Evolutionary conservation across 2,329 filamentous ascomycete genomes (phyloP).

Genomic region (Paraphaeosphaeria sporulosa): DNA sequence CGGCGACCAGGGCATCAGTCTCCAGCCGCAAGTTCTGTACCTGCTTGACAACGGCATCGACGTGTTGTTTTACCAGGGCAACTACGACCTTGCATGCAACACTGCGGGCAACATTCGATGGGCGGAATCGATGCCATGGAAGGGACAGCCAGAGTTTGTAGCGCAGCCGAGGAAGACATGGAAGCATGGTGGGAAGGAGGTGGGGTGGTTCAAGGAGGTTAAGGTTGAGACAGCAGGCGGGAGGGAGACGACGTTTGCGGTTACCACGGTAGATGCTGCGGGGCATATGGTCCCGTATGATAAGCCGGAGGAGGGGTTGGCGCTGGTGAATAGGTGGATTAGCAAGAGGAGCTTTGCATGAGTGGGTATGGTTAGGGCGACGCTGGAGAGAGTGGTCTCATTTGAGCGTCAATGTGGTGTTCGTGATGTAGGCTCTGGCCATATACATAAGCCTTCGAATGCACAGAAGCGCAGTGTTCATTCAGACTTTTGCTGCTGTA

Average conservation of each 20-base stretch:
- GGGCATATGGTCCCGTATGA: slow-evolving; percentile 53
- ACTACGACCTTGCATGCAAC: slow-evolving; percentile 52
- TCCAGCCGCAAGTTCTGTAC: slow-evolving; percentile 44
- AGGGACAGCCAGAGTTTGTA: slow-evolving; percentile 54
- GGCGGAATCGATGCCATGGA: slow-evolving; percentile 54
- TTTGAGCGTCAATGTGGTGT: not conserved
- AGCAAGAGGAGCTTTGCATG: slow-evolving; percentile 39
- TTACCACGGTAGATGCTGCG: slow-evolving; percentile 49
- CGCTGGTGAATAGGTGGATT: slow-evolving; percentile 40
- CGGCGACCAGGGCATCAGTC: slow-evolving; percentile 38
- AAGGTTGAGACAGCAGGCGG: slow-evolving; percentile 37
- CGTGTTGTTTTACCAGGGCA: slow-evolving; percentile 52
- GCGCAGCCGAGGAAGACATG: slow-evolving; percentile 39
- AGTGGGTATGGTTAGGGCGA: not conserved
- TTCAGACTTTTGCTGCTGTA: no score
- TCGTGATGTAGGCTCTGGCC: not conserved
- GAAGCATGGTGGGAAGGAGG: slow-evolving; percentile 32
- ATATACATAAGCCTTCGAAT: not conserved
- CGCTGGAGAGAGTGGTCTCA: not conserved
- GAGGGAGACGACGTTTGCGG: slow-evolving; percentile 43
- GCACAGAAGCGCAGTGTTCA: not conserved
- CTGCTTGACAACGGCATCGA: slow-evolving; percentile 48
- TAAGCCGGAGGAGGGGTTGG: slow-evolving; percentile 41
- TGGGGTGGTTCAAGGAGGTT: slow-evolving; percentile 47
- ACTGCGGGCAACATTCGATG: slow-evolving; percentile 51